A percentile compares a stretch with the other conserved stretches of the same genome.
Conservation (phyloP, 2,329 filamentous ascomycete species). For the Escovopsis weberi region DNA sequence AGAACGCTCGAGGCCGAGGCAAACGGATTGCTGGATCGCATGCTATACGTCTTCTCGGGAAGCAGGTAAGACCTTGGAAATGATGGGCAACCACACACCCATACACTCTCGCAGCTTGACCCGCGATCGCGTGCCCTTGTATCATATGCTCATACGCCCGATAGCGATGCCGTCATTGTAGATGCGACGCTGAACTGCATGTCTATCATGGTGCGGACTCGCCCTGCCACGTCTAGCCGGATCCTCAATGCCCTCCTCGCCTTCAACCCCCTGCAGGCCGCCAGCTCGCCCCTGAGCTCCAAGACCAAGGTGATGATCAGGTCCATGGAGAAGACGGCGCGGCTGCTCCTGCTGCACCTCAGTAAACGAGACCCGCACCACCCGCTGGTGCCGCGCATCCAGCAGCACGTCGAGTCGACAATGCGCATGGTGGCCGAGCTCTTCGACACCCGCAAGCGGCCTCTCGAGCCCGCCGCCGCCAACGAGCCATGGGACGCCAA, state of each 20-base stretch:
- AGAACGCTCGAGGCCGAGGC: constrained; percentile 84
- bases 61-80: constrained; percentile 45
- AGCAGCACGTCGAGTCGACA: constrained; percentile 73
- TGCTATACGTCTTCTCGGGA: constrained; percentile 75
- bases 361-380: constrained; percentile 76
- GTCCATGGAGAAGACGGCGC: constrained; percentile 89
- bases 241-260: constrained; percentile 74
- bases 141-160: constrained; percentile 4
- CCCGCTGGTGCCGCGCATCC: constrained; percentile 60
- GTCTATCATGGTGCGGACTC: constrained; percentile 65
- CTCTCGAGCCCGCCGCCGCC: constrained; percentile 50
- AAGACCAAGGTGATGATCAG: constrained; percentile 70
- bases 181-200: constrained; percentile 87
- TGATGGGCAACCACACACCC: background rate
- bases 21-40: constrained; percentile 75
- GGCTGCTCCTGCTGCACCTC: constrained; percentile 70
- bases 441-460: constrained; percentile 76
- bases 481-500: constrained; percentile 69
- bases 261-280: constrained; percentile 82
- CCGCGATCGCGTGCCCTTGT: background rate
- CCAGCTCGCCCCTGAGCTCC: constrained; percentile 61
- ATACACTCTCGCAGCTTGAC: too few relatives aligned
- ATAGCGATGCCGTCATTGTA: constrained; percentile 71
- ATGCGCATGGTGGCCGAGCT: constrained; percentile 65
- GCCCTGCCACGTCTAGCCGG: constrained; percentile 68